Conservation (phyloP, 352 stramenopile species). For the Globisporangium viniferum region DNA sequence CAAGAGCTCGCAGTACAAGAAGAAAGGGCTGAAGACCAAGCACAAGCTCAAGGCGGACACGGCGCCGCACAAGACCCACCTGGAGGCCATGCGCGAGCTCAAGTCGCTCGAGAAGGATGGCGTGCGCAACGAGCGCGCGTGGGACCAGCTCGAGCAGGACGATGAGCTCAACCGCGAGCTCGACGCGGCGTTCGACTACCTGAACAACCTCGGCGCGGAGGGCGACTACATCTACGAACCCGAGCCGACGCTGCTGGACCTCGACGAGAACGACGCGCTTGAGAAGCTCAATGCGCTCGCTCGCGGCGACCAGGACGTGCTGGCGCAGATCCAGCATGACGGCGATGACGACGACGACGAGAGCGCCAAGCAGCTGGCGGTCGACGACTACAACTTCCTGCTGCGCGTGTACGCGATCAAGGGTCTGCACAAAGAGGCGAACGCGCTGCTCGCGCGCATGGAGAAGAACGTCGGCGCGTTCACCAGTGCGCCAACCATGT, state of each 20-base stretch:
- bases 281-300: constrained; percentile 69
- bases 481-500: constrained; percentile 4
- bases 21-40: constrained; percentile 54
- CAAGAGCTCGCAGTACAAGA: constrained; percentile 53
- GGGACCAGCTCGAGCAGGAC: constrained; percentile 56
- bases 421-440: constrained; percentile 50
- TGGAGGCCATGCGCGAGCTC: constrained; percentile 45
- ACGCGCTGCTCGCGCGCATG: constrained; percentile 71
- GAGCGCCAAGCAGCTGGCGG: constrained; percentile 31
- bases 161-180: constrained; percentile 58
- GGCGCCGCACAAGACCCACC: constrained; percentile 51
- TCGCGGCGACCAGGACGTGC: constrained; percentile 33
- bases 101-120: constrained; percentile 35
- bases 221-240: constrained; percentile 68
- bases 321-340: constrained; percentile 36
- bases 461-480: constrained; percentile 51
- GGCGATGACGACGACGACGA: constrained; percentile 17
- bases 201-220: constrained; percentile 56
- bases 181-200: constrained; percentile 68
- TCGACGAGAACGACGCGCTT: constrained; percentile 65
- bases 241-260: constrained; percentile 54
- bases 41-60: constrained; percentile 68
- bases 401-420: constrained; percentile 73
- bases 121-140: constrained; percentile 47
- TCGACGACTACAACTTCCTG: constrained; percentile 77